phyloP scores from a whole-genome alignment of 106 monocot species.

The Apostasia ramifera region DNA sequence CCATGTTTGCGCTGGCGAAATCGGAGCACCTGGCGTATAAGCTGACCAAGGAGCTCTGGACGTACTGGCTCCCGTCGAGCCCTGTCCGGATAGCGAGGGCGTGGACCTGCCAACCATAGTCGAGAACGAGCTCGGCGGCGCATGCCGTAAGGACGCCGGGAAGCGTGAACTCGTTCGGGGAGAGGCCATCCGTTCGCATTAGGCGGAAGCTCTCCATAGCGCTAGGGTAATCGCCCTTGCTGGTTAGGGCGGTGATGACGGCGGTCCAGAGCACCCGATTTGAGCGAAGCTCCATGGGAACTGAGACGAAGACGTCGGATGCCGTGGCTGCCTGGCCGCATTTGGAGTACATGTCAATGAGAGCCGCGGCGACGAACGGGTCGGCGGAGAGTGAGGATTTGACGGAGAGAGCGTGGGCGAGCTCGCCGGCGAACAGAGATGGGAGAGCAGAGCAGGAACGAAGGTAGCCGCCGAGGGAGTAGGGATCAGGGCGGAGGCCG shows the following conservation, averaged over 20 bases:
- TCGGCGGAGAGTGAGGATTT: constrained; percentile 21
- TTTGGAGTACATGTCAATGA: constrained; percentile 36
- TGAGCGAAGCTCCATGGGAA: constrained; percentile 2
- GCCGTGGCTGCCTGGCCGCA: constrained; percentile 15
- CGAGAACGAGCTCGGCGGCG: constrained; percentile 10
- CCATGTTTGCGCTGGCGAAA: constrained; percentile 9
- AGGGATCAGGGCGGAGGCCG: constrained; percentile 4
- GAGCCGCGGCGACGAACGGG: constrained; percentile 32
- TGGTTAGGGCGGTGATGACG: constrained; percentile 19
- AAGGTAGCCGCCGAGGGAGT: constrained; percentile 11
- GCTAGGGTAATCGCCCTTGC: constrained; percentile 8
- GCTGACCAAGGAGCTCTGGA: constrained; percentile 35
- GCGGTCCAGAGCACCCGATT: constrained; percentile 40
- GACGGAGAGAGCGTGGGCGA: constrained; percentile 26
- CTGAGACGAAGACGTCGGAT: constrained; percentile 14
- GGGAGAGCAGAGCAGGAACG: constrained; percentile 10
- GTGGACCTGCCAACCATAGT: constrained; percentile 30
- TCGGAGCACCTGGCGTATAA: constrained; percentile 37
- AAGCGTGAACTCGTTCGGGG: constrained; percentile 34
- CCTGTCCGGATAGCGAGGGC: constrained; percentile 30
- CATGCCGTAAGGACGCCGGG: constrained; percentile 34
- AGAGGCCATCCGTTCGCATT: constrained; percentile 21
- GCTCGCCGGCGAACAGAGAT: constrained; percentile 1
- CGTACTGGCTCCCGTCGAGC: constrained; percentile 27
- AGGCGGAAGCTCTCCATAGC: constrained; percentile 29